Percentiles rank a stretch among this genome's conserved stretches.
Evolutionary conservation across 352 stramenopile species (phyloP).

Genomic region (Lagenidium sp.): DNA sequence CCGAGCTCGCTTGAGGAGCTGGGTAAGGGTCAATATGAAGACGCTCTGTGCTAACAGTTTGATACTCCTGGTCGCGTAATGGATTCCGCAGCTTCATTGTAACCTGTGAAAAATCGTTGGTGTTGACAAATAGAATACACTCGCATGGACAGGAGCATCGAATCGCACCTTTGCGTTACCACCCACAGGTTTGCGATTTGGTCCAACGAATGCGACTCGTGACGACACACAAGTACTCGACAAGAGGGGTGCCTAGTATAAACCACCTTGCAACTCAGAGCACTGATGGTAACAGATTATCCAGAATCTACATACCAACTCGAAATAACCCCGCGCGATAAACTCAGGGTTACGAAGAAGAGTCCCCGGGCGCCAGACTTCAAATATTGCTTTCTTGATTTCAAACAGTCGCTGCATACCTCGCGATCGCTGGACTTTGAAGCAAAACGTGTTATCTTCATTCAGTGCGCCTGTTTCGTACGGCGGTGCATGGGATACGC

Average conservation of each 20-base stretch:
- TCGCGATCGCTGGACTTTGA: constrained; percentile 45
- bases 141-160: neutral
- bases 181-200: constrained; percentile 55
- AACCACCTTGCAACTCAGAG: too few relatives aligned
- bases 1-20: constrained; percentile 5
- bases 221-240: too few relatives aligned
- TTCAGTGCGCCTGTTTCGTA: constrained; percentile 16
- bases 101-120: constrained; percentile 35
- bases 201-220: constrained; percentile 52
- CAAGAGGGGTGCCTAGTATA: neutral
- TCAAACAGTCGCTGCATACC: constrained; percentile 71
- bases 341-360: constrained; percentile 62
- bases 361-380: constrained; percentile 58
- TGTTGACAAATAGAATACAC: neutral
- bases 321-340: constrained; percentile 50
- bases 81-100: constrained; percentile 42
- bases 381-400: constrained; percentile 72
- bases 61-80: constrained; percentile 54
- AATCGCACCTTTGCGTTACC: constrained; percentile 47
- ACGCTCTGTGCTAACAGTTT: constrained; percentile 27
- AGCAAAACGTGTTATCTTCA: constrained; percentile 23
- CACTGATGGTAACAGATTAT: too few relatives aligned
- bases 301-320: constrained; percentile 58
- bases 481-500: constrained; percentile 19
- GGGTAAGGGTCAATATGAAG: constrained; percentile 55